These are phyloP conservation scores for Dioszegia crocea DNA, from an alignment of 768 basidiomycete species.

Conservation along the genomic window DNA sequence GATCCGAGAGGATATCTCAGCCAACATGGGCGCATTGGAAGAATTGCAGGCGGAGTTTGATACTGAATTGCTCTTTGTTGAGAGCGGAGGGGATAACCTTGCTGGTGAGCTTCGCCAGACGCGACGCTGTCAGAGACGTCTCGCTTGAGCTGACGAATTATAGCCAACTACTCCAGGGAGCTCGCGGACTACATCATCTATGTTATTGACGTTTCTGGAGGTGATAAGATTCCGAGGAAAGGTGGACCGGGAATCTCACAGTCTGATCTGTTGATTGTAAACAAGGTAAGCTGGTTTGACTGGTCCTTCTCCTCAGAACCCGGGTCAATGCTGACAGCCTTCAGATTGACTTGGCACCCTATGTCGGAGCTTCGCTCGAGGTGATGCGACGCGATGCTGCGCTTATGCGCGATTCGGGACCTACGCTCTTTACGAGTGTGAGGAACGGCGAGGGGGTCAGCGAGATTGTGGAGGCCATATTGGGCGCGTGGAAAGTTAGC, in stretches of 20 bases:
- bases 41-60: conserved; percentile 84
- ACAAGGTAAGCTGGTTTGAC: conserved; percentile 65
- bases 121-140: neutral
- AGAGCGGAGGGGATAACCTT: conserved; percentile 94
- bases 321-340: neutral
- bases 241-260: conserved; percentile 93
- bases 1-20: conserved; percentile 95
- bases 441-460: conserved; percentile 72
- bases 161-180: conserved; percentile 90
- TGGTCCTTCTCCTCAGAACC: neutral
- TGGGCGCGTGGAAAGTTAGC: conserved; percentile 76
- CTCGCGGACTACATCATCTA: conserved; percentile 91
- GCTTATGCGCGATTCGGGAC: conserved; percentile 89
- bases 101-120: conserved; percentile 53
- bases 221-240: conserved; percentile 97
- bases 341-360: conserved; percentile 86
- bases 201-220: conserved; percentile 60
- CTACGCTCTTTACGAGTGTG: conserved; percentile 85
- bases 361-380: conserved; percentile 86
- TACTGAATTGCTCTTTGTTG: conserved; percentile 88
- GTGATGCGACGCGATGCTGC: conserved; percentile 93
- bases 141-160: neutral
- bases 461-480: conserved; percentile 72
- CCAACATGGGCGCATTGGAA: conserved; percentile 93
- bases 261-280: conserved; percentile 88